These are phyloP conservation scores for Leucogyrophana mollusca DNA, from an alignment of 768 basidiomycete species.

Conservation along the genomic window DNA sequence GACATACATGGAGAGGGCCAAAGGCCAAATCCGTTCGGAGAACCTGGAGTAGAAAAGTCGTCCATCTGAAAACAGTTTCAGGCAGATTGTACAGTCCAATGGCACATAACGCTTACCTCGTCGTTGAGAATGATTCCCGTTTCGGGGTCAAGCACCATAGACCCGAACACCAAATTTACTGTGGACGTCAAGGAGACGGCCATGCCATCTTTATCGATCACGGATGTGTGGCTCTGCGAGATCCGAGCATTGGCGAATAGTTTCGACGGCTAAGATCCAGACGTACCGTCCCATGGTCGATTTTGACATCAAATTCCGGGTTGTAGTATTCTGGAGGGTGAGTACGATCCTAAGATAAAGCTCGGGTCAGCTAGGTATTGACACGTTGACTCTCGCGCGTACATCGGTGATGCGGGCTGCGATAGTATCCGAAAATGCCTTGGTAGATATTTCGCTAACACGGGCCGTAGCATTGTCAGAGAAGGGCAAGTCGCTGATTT, in stretches of 20 bases:
- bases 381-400: slow-evolving; percentile 31
- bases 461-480: slow-evolving; percentile 50
- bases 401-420: slow-evolving; percentile 82
- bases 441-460: slow-evolving; percentile 66
- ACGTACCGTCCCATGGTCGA: slow-evolving; percentile 85
- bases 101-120: slow-evolving; percentile 48
- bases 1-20: slow-evolving; percentile 76
- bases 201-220: slow-evolving; percentile 83
- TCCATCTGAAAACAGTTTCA: slow-evolving; percentile 59
- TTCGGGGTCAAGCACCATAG: slow-evolving; percentile 78
- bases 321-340: slow-evolving; percentile 83
- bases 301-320: slow-evolving; percentile 72
- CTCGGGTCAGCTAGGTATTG: slow-evolving; percentile 4
- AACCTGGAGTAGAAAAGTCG: slow-evolving; percentile 87
- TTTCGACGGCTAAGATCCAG: background rate
- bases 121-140: slow-evolving; percentile 92
- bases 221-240: slow-evolving; percentile 76
- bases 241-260: slow-evolving; percentile 5
- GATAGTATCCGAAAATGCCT: slow-evolving; percentile 62
- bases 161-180: slow-evolving; percentile 89
- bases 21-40: slow-evolving; percentile 81
- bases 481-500: slow-evolving; percentile 74
- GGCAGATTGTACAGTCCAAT: background rate
- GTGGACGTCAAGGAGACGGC: slow-evolving; percentile 86
- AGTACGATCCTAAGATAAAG: slow-evolving; percentile 62